Evolutionary conservation across 2,329 filamentous ascomycete species (phyloP), one percentile per base, ranked within the genome.

Genomic region (Amauroascus verrucosus): DNA sequence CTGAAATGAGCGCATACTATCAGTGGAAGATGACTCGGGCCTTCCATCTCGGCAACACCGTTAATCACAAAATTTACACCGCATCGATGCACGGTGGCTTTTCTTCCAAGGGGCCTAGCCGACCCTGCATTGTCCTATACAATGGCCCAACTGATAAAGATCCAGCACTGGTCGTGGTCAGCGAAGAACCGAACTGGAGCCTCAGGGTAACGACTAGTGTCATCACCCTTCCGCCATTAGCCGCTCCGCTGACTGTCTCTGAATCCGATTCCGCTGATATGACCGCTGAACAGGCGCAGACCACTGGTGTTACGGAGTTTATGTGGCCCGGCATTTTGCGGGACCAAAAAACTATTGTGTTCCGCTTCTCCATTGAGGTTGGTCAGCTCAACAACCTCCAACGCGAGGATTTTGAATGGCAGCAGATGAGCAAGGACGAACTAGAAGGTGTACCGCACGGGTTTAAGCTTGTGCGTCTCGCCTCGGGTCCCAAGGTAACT

Each of bases 401-500:
- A 40, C 48, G 48, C 11, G 48, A 50, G 16, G 4, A 6, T 11
- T 50, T 50, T 18, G 48, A 50, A 41, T 50, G 48, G 48, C 48
- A n/a, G 14, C 40, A 32, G 16, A 3, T 50, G 48, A 28, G 24
- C 5, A 16, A 16, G 24, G 33, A 40, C n/a, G 48, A 43, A 14
- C 48, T 30, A 6, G 16, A 50, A 2, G 24, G 28, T 11, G 14
- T 30, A 3, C 38, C 38, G n/a, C 37, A 32, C 14, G 48, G 22
- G 48, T 40, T 50, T 16, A 50, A 22, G 16, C 48, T 50, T 6
- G 18, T 50, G 11, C 48, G 48, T 35, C 11, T 28, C 18, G 11
- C 2, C 6, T n/a, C 47, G 3, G 22, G 30, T 3, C 20, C 47
- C 5, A 8, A 16, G 20, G 13, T 35, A 41, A 20, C 20, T 1